Evolutionary conservation across 2,329 filamentous ascomycete genomes (phyloP), one percentile per base, ranked within the genome.

Genomic region (Exophiala alcalophila): DNA sequence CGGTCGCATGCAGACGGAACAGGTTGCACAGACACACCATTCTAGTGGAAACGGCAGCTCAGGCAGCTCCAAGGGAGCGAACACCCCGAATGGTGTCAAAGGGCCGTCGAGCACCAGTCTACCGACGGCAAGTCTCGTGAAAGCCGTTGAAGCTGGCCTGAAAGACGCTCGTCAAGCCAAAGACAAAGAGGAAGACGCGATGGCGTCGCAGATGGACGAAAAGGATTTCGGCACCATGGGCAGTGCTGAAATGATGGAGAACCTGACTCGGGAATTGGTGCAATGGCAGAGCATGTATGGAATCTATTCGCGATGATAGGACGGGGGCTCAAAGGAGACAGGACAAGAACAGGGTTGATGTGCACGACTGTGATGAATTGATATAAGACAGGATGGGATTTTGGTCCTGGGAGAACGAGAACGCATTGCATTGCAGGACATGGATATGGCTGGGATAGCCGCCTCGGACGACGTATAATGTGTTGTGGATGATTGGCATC

Each of bases 231-330:
- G 83, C 55, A 77, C 84, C 6, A 70, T 95, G 52, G 85, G 72
- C 44, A 89, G 84, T 55, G 72, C 86, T 52, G 86, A 94, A 65
- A 94, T 94, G 86, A 94, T 94, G 86, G 88, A 94, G 62, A 76
- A 81, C 55, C 66, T 94, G 61, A 90, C 84, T 49, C 76, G 84
- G 49, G 81, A 89, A 61, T 74, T 94, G 57, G 78, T 91, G 54
- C 84, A 85, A 58, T 94, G 87, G 87, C 87, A 94, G 67, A 83
- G 84, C 52, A 78, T 86, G 58, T 89, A 69, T 61, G 72, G 73
- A 29, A 72, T 73, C 53, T 70, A 68, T 49, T 51, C 53, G 29
- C 37, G 52, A 40, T 50, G 38, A 47, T 5, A 14, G 23, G 8
- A 24, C 26, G 4, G 4, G 26, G 26, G 19, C 12, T 32, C 25